phyloP scores from a whole-genome alignment of 2,329 filamentous ascomycete genomes.

The Cladosporium sp. region DNA sequence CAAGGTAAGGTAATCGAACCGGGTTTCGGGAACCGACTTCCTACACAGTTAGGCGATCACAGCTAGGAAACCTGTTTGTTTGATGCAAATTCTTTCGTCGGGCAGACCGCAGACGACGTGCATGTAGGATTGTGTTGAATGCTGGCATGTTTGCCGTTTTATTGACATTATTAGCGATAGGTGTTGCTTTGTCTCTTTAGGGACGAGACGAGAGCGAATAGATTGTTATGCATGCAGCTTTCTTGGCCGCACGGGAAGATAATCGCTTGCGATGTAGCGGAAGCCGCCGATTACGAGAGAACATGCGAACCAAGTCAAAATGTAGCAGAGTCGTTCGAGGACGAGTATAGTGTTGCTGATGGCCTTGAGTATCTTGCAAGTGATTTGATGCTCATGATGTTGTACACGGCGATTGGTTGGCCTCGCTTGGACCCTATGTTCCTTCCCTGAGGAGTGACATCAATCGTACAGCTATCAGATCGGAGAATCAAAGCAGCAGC shows the following conservation, averaged over 20 bases:
- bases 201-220: neutral
- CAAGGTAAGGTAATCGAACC: neutral
- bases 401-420: neutral
- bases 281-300: neutral
- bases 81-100: neutral
- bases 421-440: neutral
- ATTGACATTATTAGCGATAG: neutral
- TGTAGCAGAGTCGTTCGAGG: neutral
- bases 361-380: neutral
- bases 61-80: neutral
- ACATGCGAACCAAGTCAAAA: neutral
- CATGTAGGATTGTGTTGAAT: neutral
- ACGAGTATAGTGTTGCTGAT: neutral
- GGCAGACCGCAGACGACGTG: neutral
- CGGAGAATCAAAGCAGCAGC: neutral
- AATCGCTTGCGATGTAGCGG: neutral
- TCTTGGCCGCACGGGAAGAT: neutral
- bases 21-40: neutral
- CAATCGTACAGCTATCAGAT: constrained; percentile 5
- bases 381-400: neutral
- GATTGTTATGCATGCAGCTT: neutral
- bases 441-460: neutral
- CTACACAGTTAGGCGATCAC: neutral
- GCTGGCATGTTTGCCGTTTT: neutral
- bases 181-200: neutral